Evolutionary conservation across 148 eudicot species (phyloP).

Genomic region (Drosera capensis): DNA sequence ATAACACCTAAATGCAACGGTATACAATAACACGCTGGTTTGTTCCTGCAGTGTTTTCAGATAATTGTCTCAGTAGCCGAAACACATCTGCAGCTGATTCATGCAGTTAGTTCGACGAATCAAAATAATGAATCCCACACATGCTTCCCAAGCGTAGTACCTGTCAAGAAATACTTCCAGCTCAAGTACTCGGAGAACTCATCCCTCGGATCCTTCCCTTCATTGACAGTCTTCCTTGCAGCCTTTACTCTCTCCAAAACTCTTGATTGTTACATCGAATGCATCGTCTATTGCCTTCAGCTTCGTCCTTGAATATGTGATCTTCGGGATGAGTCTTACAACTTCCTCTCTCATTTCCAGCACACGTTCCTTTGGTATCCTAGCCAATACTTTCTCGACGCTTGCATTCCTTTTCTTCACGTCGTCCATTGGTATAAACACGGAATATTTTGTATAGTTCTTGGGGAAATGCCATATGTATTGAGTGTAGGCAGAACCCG

Average conservation of each 20-base stretch:
- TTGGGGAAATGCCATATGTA: slow-evolving; percentile 36
- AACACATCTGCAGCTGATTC: no score
- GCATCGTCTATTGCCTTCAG: slow-evolving; percentile 19
- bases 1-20: no score
- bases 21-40: no score
- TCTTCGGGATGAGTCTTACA: slow-evolving; percentile 19
- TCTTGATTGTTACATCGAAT: slow-evolving; percentile 19
- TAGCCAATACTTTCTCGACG: slow-evolving; percentile 11
- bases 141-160: slow-evolving; percentile 6
- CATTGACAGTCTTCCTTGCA: slow-evolving; percentile 5
- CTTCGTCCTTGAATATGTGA: slow-evolving; percentile 14
- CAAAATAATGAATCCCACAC: slow-evolving; percentile 15
- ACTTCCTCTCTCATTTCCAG: slow-evolving; percentile 20
- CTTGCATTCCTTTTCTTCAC: slow-evolving; percentile 9
- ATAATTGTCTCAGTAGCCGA: no score
- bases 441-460: slow-evolving; percentile 23
- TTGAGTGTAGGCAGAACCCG: slow-evolving; percentile 20
- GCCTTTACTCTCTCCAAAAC: slow-evolving; percentile 11
- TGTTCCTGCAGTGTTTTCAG: no score
- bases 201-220: slow-evolving; percentile 10
- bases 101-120: no score
- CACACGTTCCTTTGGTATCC: slow-evolving; percentile 7
- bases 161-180: slow-evolving; percentile 14
- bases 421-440: slow-evolving; percentile 14
- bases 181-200: slow-evolving; percentile 12